A percentile compares a stretch with the other conserved stretches of the same genome.
These are phyloP conservation scores for Pythium sp. DNA, from an alignment of 352 stramenopile genomes.

Conservation along the genomic window DNA sequence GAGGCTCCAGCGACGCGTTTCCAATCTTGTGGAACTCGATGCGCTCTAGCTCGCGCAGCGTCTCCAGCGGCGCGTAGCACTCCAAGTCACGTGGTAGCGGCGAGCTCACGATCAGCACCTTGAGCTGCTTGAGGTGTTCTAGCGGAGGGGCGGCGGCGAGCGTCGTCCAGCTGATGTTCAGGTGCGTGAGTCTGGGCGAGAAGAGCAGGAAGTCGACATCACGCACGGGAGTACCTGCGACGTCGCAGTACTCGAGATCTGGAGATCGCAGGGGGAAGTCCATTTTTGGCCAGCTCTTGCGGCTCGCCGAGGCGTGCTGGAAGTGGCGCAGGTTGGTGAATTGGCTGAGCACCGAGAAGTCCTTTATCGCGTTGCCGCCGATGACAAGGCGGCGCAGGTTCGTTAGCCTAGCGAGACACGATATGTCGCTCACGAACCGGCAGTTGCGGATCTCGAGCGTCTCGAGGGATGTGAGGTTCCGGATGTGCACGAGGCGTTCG, in stretches of 20 bases:
- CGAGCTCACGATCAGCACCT: constrained; percentile 5
- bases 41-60: background rate
- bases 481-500: constrained; percentile 3
- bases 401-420: background rate
- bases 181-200: constrained; percentile 3
- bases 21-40: constrained; percentile 10
- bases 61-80: constrained; percentile 3
- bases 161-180: constrained; percentile 10
- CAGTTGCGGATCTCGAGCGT: constrained; percentile 11
- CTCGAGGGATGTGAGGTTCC: background rate
- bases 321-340: constrained; percentile 8
- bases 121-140: background rate
- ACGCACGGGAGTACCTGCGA: background rate
- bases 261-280: constrained; percentile 6
- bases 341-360: background rate
- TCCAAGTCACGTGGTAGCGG: background rate
- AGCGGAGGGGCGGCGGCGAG: background rate
- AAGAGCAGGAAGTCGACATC: constrained; percentile 1
- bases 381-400: constrained; percentile 6
- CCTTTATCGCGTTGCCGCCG: background rate
- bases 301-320: background rate
- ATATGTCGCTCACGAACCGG: background rate
- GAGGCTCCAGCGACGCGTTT: background rate
- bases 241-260: constrained; percentile 4
- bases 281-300: constrained; percentile 2